Base-by-base conservation (phyloP, 768 basidiomycete species). In the Tulasnella sp. region DNA sequence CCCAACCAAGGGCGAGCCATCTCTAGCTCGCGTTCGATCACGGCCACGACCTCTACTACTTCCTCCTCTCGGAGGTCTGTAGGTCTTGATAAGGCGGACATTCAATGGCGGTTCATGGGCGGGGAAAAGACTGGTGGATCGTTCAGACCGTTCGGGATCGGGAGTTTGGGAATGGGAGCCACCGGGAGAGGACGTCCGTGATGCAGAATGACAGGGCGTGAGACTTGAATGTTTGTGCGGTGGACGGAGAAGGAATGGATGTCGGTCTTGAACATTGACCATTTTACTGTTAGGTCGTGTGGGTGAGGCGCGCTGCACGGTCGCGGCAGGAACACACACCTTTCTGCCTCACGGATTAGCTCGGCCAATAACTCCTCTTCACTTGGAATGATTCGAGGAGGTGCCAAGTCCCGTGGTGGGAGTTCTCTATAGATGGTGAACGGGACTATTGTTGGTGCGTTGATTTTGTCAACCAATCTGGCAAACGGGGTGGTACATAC, bases 211-310 rank as follows among this genome's bases (percentile, higher is more conserved):
- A 49, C 21, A n/a, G 48, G 6, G 48, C n/a, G 6, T 25, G 48
- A 12, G 48, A 27, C 32, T 7, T 17, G 6, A 9, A 8, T 6
- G 23, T 12, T 34, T 31, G 5, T 49, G 23, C 32, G 48, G 48
- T 8, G 48, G 48, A n/a, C 34, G 48, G 6, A 49, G 48, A 17
- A 49, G n/a, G 48, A 49, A 49, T 25, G 48, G 48, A 17, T 49
- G 48, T 5, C 21, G 48, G 34, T 49, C 48, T 29, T 25, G 48
- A 9, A 49, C 48, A 25, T 17, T 12, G 34, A 49, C 48, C 48
- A 49, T 49, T 49, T 49, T 49, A 29, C 48, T 49, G 5, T 27
- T 5, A 35, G 34, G 12, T 8, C 6, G 6, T 6, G 6, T 29
- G 48, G 17, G 34, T 19, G 21, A n/a, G 34, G 34, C 21, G 48